Percentiles rank a stretch among this genome's conserved stretches.
Conservation (phyloP, 192 early-diverging fungal species). For the Cetraspora pellucida region DNA sequence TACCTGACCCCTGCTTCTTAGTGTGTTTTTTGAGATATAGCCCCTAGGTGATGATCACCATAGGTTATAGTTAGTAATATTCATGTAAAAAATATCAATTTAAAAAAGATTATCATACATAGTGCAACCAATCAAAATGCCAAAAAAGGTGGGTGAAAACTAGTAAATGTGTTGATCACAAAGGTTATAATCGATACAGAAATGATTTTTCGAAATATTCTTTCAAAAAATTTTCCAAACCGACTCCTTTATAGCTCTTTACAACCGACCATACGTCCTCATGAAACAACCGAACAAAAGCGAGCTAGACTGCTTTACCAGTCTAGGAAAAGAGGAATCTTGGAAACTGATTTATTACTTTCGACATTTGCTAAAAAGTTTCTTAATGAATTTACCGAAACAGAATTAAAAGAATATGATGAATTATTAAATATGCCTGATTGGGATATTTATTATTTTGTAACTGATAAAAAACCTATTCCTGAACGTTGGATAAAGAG, state of each 20-base stretch:
- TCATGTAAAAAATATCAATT: no score
- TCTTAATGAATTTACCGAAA: slow-evolving; percentile 52
- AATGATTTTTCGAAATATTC: no score
- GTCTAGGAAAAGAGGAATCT: slow-evolving; percentile 91
- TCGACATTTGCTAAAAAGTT: slow-evolving; percentile 83
- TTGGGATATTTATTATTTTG: slow-evolving; percentile 99
- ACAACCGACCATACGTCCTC: slow-evolving; percentile 59
- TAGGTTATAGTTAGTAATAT: no score
- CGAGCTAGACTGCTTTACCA: slow-evolving; percentile 82
- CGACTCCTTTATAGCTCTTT: slow-evolving; percentile 12
- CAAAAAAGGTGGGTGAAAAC: no score
- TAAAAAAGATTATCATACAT: no score
- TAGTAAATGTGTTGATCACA: no score
- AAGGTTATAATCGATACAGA: no score
- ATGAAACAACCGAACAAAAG: slow-evolving; percentile 73
- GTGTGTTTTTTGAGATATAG: no score
- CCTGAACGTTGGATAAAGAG: slow-evolving; percentile 57
- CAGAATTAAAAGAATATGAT: slow-evolving; percentile 78
- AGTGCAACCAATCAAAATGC: no score
- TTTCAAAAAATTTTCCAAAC: neutral
- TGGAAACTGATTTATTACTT: slow-evolving; percentile 89
- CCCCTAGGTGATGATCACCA: no score
- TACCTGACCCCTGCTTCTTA: no score
- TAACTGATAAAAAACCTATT: slow-evolving; percentile 63
- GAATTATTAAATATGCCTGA: slow-evolving; percentile 83